Percentiles rank a stretch among this genome's conserved stretches.
phyloP scores from a whole-genome alignment of 306 rosid genomes.

The Castanea sativa region DNA sequence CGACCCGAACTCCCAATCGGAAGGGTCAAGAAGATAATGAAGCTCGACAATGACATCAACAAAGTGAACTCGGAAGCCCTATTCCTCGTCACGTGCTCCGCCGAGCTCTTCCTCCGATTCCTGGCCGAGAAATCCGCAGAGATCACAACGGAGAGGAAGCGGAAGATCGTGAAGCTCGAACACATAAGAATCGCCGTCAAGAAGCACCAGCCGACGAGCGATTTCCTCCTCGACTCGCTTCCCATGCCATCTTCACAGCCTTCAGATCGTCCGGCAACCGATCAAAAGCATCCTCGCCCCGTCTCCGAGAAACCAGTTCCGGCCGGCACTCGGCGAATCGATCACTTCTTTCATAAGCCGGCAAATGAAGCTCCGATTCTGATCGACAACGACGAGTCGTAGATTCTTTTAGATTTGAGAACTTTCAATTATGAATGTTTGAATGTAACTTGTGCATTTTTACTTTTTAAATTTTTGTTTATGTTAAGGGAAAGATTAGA shows the following conservation, averaged over 20 bases:
- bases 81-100: conserved; percentile 60
- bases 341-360: conserved; percentile 53
- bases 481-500: too few relatives aligned
- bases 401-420: background rate
- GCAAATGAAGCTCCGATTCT: conserved; percentile 24
- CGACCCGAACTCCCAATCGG: conserved; percentile 58
- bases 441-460: too few relatives aligned
- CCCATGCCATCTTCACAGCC: conserved; percentile 44
- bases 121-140: conserved; percentile 71
- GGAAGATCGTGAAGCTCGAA: conserved; percentile 76
- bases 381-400: conserved; percentile 2
- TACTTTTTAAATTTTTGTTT: too few relatives aligned
- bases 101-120: conserved; percentile 71
- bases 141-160: conserved; percentile 63
- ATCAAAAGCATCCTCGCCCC: conserved; percentile 28
- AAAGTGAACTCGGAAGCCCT: conserved; percentile 73
- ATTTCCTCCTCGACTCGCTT: conserved; percentile 84
- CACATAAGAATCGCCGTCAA: conserved; percentile 61
- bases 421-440: background rate
- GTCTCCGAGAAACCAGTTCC: conserved; percentile 34
- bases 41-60: conserved; percentile 60
- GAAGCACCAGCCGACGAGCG: conserved; percentile 69
- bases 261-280: conserved; percentile 21
- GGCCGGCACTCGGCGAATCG: conserved; percentile 63
- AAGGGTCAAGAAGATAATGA: conserved; percentile 80